Conservation (phyloP, 2,329 filamentous ascomycete genomes). For the Hypomyces rosellus region DNA sequence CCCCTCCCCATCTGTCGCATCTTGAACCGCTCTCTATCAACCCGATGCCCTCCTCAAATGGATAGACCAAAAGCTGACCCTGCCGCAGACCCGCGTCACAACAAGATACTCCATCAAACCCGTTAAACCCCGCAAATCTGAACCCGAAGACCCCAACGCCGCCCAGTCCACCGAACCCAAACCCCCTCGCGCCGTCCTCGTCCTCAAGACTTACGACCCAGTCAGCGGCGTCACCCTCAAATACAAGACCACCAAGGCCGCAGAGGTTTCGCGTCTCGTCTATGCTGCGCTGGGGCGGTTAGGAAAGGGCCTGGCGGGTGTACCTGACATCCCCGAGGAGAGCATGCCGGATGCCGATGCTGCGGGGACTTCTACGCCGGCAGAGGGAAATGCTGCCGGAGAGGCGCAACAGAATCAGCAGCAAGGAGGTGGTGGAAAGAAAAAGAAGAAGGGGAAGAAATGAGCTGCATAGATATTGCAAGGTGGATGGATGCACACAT, state of each 20-base stretch:
- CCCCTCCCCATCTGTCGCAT: too few species aligned
- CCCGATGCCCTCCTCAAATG: not conserved
- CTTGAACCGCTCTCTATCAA: not conserved
- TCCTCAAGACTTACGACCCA: conserved; percentile 86
- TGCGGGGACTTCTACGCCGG: conserved; percentile 12
- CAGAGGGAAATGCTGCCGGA: conserved; percentile 18
- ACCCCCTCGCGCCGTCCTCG: conserved; percentile 62
- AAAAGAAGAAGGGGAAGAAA: conserved; percentile 68
- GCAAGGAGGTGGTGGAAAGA: conserved; percentile 43
- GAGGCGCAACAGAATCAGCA: conserved; percentile 21
- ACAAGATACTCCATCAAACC: conserved; percentile 78
- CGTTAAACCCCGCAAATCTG: conserved; percentile 23
- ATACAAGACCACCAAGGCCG: conserved; percentile 85
- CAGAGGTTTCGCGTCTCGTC: conserved; percentile 80
- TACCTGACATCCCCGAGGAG: conserved; percentile 40
- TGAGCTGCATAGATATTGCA: conserved; percentile 22
- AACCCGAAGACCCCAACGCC: conserved; percentile 22
- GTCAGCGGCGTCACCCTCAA: conserved; percentile 75
- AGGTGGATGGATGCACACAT: not conserved
- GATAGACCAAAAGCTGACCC: not conserved
- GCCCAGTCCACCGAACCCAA: conserved; percentile 28
- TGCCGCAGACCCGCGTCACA: conserved; percentile 71
- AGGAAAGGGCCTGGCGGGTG: conserved; percentile 60
- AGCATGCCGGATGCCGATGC: conserved; percentile 34
- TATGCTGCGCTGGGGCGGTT: conserved; percentile 64